Conservation (phyloP, 2,329 filamentous ascomycete genomes). For the Setomelanomma holmii region DNA sequence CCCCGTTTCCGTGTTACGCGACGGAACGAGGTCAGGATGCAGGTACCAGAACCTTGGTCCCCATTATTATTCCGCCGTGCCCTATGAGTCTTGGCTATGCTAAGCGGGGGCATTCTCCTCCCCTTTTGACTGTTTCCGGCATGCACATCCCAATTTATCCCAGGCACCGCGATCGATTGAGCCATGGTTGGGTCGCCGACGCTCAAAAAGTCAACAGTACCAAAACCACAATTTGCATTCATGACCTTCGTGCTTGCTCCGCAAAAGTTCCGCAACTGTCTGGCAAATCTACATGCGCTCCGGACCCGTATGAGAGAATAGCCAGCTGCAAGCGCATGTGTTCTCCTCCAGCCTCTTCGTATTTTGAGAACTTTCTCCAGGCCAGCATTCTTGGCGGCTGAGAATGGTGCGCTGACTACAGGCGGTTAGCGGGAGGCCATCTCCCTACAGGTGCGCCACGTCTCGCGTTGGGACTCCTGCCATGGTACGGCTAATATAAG, state of each 20-base stretch:
- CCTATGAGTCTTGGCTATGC: slow-evolving; percentile 17
- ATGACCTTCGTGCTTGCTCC: too few relatives aligned
- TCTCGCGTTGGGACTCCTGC: slow-evolving; percentile 14
- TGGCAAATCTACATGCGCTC: too few relatives aligned
- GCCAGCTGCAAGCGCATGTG: too few relatives aligned
- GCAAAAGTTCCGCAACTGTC: not conserved
- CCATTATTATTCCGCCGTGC: slow-evolving; percentile 24
- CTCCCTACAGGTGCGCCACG: slow-evolving; percentile 27
- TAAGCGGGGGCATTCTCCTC: not conserved
- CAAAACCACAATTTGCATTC: too few relatives aligned
- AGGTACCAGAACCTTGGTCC: slow-evolving; percentile 9
- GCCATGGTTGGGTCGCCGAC: not conserved
- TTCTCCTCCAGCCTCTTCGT: slow-evolving; percentile 22
- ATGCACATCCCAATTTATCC: not conserved
- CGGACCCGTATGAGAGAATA: too few relatives aligned
- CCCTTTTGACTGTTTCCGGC: not conserved
- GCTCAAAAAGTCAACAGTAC: too few relatives aligned
- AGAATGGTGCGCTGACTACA: slow-evolving; percentile 21
- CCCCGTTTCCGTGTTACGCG: slow-evolving; percentile 16
- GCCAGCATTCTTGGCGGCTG: slow-evolving; percentile 28
- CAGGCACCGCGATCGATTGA: not conserved
- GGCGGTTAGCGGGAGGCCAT: slow-evolving; percentile 18
- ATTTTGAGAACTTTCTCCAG: slow-evolving; percentile 17
- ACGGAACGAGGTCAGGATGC: slow-evolving; percentile 18
- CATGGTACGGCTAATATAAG: slow-evolving; percentile 26